A percentile compares a stretch with the other conserved stretches of the same genome.
These are phyloP conservation scores for Heritiera littoralis DNA, from an alignment of 345 rosid species.

Conservation along the genomic window DNA sequence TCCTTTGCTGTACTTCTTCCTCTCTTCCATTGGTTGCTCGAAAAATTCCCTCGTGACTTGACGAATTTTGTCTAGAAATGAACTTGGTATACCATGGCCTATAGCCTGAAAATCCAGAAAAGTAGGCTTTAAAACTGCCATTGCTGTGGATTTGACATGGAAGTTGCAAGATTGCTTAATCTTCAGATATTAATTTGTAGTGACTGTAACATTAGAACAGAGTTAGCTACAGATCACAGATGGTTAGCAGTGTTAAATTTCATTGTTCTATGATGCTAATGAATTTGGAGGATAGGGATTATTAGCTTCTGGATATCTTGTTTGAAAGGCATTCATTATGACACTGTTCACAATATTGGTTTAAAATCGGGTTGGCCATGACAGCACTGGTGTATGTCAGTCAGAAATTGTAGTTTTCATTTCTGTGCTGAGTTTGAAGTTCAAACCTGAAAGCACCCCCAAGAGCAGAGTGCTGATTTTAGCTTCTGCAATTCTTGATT, in stretches of 20 bases:
- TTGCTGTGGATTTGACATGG: neutral
- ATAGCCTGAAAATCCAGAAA: conserved; percentile 38
- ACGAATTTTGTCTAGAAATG: conserved; percentile 40
- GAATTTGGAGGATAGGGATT: neutral
- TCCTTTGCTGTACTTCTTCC: conserved; percentile 44
- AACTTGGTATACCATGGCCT: conserved; percentile 50
- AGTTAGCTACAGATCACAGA: neutral
- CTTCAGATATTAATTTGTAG: neutral
- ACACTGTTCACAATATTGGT: neutral
- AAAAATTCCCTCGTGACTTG: conserved; percentile 43
- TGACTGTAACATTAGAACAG: neutral
- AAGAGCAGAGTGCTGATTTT: conserved; percentile 45
- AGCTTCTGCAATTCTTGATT: conserved; percentile 41
- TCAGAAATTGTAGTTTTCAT: neutral
- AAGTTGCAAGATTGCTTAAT: neutral
- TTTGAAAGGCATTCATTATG: neutral
- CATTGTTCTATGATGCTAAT: neutral
- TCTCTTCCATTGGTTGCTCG: conserved; percentile 48
- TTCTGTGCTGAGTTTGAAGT: neutral
- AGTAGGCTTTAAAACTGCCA: neutral
- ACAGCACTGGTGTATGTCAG: neutral
- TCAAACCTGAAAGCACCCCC: conserved; percentile 60
- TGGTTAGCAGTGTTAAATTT: neutral
- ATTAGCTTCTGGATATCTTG: neutral
- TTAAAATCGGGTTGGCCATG: neutral